These are phyloP conservation scores for Serendipita vermifera DNA, from an alignment of 768 basidiomycete species.

Conservation along the genomic window DNA sequence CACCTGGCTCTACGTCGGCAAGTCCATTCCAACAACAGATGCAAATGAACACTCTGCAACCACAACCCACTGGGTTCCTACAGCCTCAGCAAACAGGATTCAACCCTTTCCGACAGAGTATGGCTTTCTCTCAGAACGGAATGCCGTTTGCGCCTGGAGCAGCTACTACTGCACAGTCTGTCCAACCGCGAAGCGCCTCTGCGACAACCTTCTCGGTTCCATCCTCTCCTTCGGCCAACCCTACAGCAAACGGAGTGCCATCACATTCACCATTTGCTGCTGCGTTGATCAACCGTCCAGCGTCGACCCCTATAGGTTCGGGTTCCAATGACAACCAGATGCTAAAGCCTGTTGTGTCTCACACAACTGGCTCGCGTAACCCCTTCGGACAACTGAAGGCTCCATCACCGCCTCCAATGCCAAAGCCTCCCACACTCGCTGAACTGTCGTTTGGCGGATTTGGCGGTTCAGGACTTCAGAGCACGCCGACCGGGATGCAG, in stretches of 20 bases:
- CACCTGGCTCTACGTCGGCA: too few relatives aligned
- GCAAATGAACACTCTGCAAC: not conserved
- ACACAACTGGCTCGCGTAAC: constrained; percentile 89
- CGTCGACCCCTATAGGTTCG: constrained; percentile 56
- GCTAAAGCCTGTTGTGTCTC: constrained; percentile 60
- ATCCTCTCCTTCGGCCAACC: constrained; percentile 17
- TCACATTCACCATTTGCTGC: constrained; percentile 29
- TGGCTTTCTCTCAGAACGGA: constrained; percentile 50
- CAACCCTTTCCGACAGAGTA: constrained; percentile 79
- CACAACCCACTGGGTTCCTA: constrained; percentile 23
- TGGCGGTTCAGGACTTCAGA: not conserved
- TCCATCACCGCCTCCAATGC: constrained; percentile 44
- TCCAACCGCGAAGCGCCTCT: constrained; percentile 15
- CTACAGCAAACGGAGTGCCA: constrained; percentile 18
- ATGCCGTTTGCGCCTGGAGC: constrained; percentile 23
- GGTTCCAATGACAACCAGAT: constrained; percentile 24
- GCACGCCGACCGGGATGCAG: not conserved
- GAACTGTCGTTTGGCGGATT: constrained; percentile 52
- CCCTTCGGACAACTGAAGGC: constrained; percentile 74
- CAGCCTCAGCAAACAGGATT: constrained; percentile 34
- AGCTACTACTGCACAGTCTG: not conserved
- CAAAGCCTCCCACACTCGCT: constrained; percentile 67
- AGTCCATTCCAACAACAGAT: not conserved
- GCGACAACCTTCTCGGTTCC: constrained; percentile 11
- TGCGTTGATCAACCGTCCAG: constrained; percentile 32